Conservation (phyloP, 371 early-diverging fungal genomes). For the Mortierella sp. region DNA sequence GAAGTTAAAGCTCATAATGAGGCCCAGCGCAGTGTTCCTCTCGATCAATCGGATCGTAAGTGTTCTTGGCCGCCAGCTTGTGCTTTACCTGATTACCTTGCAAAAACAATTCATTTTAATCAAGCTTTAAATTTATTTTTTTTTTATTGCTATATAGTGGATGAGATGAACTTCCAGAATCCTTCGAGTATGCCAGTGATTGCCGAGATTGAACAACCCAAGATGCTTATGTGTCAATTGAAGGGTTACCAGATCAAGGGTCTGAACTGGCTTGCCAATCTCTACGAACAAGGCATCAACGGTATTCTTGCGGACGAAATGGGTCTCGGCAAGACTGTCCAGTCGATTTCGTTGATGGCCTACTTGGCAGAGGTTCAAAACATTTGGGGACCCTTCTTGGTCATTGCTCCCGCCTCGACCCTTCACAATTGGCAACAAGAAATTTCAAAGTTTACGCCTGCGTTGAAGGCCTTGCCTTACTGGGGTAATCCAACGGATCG, state of each 20-base stretch:
- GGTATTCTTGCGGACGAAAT: slow-evolving; percentile 96
- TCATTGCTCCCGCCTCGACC: slow-evolving; percentile 96
- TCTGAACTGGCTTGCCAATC: slow-evolving; percentile 97
- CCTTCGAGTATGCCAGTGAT: slow-evolving; percentile 81
- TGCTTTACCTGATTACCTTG: too few species aligned
- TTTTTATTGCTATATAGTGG: slow-evolving; percentile 55
- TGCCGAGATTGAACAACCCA: slow-evolving; percentile 85
- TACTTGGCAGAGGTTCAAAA: slow-evolving; percentile 88
- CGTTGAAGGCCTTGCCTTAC: slow-evolving; percentile 89
- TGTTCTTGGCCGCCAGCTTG: not conserved
- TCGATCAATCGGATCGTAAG: slow-evolving; percentile 64
- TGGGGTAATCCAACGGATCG: slow-evolving; percentile 95
- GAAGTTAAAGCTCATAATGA: slow-evolving; percentile 62
- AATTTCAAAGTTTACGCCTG: slow-evolving; percentile 90
- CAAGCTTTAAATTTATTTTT: not conserved
- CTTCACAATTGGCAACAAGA: slow-evolving; percentile 99
- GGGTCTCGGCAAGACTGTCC: slow-evolving; percentile 85
- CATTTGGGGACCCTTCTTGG: slow-evolving; percentile 96
- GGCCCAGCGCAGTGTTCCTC: slow-evolving; percentile 56
- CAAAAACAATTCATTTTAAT: not conserved
- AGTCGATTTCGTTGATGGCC: slow-evolving; percentile 94
- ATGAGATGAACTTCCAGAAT: slow-evolving; percentile 86
- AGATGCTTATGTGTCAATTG: slow-evolving; percentile 88
- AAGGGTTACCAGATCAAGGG: slow-evolving; percentile 98
- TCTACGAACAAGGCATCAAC: slow-evolving; percentile 98